A percentile compares a stretch with the other conserved stretches of the same genome.
These are phyloP conservation scores for Ophiostoma angusticollis DNA, from an alignment of 2,329 filamentous ascomycete species.

Conservation along the genomic window DNA sequence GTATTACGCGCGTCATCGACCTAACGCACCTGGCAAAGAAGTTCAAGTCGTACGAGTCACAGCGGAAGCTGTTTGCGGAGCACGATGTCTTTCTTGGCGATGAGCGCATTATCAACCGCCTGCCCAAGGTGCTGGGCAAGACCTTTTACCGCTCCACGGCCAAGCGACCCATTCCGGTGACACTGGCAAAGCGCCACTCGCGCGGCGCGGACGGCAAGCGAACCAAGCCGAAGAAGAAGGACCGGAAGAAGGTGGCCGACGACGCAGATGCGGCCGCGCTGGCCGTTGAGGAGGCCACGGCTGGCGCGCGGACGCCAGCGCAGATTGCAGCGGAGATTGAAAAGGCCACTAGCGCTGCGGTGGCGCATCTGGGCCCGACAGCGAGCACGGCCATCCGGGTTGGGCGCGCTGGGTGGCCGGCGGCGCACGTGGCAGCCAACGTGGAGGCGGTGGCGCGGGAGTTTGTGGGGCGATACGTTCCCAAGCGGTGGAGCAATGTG, in stretches of 20 bases:
- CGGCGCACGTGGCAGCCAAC: slow-evolving; percentile 71
- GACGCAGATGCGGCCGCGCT: slow-evolving; percentile 61
- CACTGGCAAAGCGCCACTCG: slow-evolving; percentile 47
- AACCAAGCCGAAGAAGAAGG: slow-evolving; percentile 41
- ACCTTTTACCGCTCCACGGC: slow-evolving; percentile 73
- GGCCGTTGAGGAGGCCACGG: slow-evolving; percentile 40
- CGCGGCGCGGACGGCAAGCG: slow-evolving; percentile 48
- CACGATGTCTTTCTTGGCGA: slow-evolving; percentile 93
- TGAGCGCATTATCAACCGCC: slow-evolving; percentile 61
- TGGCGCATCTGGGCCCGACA: slow-evolving; percentile 66
- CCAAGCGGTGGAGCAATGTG: slow-evolving; percentile 79
- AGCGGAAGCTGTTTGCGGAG: slow-evolving; percentile 69
- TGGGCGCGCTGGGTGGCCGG: slow-evolving; percentile 59
- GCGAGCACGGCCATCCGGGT: slow-evolving; percentile 72
- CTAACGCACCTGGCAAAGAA: slow-evolving; percentile 67
- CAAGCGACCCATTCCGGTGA: slow-evolving; percentile 80
- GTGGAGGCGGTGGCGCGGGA: slow-evolving; percentile 56
- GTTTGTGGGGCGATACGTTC: slow-evolving; percentile 66
- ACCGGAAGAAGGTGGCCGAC: slow-evolving; percentile 30
- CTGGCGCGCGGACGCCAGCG: slow-evolving; percentile 40
- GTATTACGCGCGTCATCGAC: slow-evolving; percentile 67
- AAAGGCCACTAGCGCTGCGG: slow-evolving; percentile 60
- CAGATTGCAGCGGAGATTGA: slow-evolving; percentile 72
- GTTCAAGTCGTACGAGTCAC: slow-evolving; percentile 78
- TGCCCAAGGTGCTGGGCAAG: slow-evolving; percentile 75